phyloP scores from a whole-genome alignment of 2,329 filamentous ascomycete species.

The Cercospora sesami region DNA sequence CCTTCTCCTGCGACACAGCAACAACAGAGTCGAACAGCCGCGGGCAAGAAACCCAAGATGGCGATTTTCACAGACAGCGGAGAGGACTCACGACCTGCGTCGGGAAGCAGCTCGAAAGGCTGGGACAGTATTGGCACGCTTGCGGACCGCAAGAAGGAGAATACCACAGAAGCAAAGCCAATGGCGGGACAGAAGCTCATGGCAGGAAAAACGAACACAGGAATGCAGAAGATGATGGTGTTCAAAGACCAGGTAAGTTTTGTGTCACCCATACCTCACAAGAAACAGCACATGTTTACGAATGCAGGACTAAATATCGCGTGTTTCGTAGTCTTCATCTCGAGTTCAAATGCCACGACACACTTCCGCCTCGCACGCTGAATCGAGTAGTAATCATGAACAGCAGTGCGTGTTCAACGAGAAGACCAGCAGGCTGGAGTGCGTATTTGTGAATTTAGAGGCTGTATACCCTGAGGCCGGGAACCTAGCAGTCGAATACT shows the following conservation, averaged over 20 bases:
- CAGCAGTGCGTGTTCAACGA: conserved; percentile 81
- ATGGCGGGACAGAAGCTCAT: conserved; percentile 92
- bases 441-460: conserved; percentile 83
- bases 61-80: conserved; percentile 80
- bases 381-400: conserved; percentile 46
- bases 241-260: conserved; percentile 93
- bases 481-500: conserved; percentile 69
- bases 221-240: conserved; percentile 77
- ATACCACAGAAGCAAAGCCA: conserved; percentile 77
- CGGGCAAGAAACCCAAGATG: conserved; percentile 73
- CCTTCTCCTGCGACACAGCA: conserved; percentile 66
- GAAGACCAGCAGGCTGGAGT: conserved; percentile 77
- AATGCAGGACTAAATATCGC: conserved; percentile 88
- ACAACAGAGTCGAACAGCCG: conserved; percentile 41
- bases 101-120: conserved; percentile 64
- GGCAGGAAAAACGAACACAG: conserved; percentile 77
- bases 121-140: conserved; percentile 92
- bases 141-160: conserved; percentile 90
- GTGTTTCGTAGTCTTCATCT: conserved; percentile 41
- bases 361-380: conserved; percentile 28
- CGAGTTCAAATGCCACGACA: conserved; percentile 30
- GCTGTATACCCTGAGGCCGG: conserved; percentile 78
- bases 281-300: conserved; percentile 67
- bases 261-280: conserved; percentile 35
- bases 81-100: conserved; percentile 51